These are phyloP conservation scores for Apiospora kogelbergensis DNA, from an alignment of 2,329 filamentous ascomycete genomes.

Conservation along the genomic window DNA sequence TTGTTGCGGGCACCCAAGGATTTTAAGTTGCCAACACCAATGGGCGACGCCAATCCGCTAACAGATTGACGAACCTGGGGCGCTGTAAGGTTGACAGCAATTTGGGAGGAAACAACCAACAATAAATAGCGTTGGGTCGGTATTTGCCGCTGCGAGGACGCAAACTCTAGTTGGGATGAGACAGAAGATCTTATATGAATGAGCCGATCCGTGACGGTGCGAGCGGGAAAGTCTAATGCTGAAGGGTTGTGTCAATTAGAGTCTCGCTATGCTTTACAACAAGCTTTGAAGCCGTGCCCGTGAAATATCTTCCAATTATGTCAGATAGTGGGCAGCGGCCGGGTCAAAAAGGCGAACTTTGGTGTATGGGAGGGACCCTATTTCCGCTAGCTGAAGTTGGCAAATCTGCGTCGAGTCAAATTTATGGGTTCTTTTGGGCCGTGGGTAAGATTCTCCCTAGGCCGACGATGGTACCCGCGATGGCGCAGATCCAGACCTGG, in stretches of 20 bases:
- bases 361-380: constrained; percentile 5
- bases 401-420: constrained; percentile 9
- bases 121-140: constrained; percentile 4
- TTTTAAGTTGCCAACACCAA: constrained; percentile 6
- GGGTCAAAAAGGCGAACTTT: neutral
- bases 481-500: constrained; percentile 9
- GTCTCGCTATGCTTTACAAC: neutral
- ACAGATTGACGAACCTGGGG: neutral
- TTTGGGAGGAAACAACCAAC: neutral
- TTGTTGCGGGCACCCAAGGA: constrained; percentile 2
- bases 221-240: constrained; percentile 9
- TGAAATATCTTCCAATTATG: constrained; percentile 6
- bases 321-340: neutral
- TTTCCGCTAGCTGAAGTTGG: constrained; percentile 6
- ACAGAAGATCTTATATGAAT: neutral
- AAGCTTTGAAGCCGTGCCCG: constrained; percentile 10
- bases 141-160: constrained; percentile 5
- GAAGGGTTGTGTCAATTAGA: constrained; percentile 8
- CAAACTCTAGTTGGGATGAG: constrained; percentile 6
- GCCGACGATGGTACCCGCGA: constrained; percentile 10
- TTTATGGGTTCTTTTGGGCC: neutral
- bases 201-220: constrained; percentile 7
- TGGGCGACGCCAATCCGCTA: constrained; percentile 1
- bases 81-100: constrained; percentile 5
- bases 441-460: neutral